A percentile compares a stretch with the other conserved stretches of the same genome.
Evolutionary conservation across 768 basidiomycete species (phyloP).

Genomic region (Xerocomellus intermedius): DNA sequence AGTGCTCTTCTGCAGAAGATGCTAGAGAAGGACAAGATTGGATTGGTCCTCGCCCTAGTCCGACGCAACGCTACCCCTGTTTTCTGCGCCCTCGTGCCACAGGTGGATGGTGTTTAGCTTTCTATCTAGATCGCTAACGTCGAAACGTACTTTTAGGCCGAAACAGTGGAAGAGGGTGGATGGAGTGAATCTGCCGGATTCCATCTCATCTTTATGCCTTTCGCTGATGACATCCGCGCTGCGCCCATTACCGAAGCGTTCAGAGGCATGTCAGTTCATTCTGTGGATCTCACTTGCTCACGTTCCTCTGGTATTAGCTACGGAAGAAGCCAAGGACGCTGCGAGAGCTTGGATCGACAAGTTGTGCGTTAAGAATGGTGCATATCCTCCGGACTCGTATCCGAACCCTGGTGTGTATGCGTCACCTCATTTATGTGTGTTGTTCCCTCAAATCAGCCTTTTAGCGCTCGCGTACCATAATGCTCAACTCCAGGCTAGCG

Average conservation of each 20-base stretch:
- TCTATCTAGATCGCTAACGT: background rate
- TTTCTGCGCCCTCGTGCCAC: conserved; percentile 86
- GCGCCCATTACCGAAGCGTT: conserved; percentile 66
- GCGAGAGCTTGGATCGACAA: conserved; percentile 78
- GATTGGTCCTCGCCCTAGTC: conserved; percentile 66
- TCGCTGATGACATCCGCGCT: conserved; percentile 88
- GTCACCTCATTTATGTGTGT: background rate
- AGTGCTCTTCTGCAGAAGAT: conserved; percentile 82
- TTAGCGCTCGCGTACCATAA: conserved; percentile 78
- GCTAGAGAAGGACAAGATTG: conserved; percentile 79
- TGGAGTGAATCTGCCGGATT: conserved; percentile 87
- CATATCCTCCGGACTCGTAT: conserved; percentile 86
- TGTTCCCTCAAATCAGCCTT: background rate
- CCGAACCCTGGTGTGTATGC: conserved; percentile 79
- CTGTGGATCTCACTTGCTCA: background rate
- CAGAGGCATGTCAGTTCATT: conserved; percentile 47
- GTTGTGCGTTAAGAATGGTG: conserved; percentile 70
- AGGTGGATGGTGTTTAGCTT: conserved; percentile 45
- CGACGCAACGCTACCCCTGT: conserved; percentile 71
- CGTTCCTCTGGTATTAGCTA: conserved; percentile 45
- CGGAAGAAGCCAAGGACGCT: conserved; percentile 60
- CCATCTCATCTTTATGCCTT: conserved; percentile 91
- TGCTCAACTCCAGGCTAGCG: conserved; percentile 86
- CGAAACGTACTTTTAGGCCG: conserved; percentile 46
- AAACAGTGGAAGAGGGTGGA: conserved; percentile 65